These are phyloP conservation scores for Chlamydomonas urium DNA, from an alignment of 139 green algal species.

Conservation along the genomic window DNA sequence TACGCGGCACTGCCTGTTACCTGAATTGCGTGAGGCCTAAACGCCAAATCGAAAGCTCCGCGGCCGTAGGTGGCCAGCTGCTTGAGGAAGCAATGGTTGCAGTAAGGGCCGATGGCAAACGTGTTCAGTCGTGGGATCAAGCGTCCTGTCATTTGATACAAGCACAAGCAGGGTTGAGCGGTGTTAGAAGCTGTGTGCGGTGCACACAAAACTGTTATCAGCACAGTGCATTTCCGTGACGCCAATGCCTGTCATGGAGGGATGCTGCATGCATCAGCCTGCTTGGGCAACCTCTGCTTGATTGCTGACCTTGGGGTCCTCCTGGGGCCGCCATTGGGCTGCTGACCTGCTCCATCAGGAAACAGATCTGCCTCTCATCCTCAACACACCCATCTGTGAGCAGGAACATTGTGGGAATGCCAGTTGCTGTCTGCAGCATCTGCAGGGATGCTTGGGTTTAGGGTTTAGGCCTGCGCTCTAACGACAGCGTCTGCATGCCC, in stretches of 20 bases:
- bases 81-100: constrained; percentile 72
- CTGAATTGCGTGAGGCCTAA: constrained; percentile 40
- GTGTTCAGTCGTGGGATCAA: constrained; percentile 48
- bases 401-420: constrained; percentile 63
- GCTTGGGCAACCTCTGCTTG: too few species aligned
- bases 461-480: too few species aligned
- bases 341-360: background rate
- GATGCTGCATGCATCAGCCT: too few species aligned
- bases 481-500: too few species aligned
- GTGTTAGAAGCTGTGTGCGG: too few species aligned
- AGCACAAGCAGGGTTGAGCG: too few species aligned
- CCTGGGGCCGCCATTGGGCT: background rate
- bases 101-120: constrained; percentile 58
- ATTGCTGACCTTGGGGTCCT: too few species aligned
- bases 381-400: constrained; percentile 58
- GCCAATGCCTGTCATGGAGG: too few species aligned
- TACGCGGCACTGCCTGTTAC: constrained; percentile 17
- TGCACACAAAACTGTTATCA: too few species aligned
- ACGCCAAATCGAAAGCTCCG: constrained; percentile 52
- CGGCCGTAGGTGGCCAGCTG: constrained; percentile 45
- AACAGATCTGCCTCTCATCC: constrained; percentile 53
- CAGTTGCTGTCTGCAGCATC: background rate
- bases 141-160: too few species aligned
- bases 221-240: too few species aligned
- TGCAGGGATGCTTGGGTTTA: too few species aligned